Evolutionary conservation across 352 stramenopile species (phyloP).

Genomic region (Detonula confervacea): DNA sequence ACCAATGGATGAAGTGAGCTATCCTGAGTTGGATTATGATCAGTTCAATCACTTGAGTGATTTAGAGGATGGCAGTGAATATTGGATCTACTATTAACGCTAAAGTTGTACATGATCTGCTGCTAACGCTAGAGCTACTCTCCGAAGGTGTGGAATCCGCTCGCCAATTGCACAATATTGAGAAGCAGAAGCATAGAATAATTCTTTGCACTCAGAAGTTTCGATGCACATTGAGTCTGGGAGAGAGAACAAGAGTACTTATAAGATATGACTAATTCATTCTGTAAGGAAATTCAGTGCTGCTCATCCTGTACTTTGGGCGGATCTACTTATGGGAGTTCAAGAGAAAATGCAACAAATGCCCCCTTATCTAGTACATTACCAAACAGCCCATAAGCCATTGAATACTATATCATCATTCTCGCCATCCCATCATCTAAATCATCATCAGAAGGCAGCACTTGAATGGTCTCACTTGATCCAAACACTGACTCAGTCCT

Average conservation of each 20-base stretch:
- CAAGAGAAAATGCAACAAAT: too few species aligned
- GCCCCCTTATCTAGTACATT: background rate
- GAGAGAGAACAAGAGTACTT: too few species aligned
- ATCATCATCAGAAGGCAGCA: constrained; percentile 2
- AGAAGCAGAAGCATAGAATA: constrained; percentile 1
- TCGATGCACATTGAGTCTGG: too few species aligned
- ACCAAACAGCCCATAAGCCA: background rate
- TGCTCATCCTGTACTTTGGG: too few species aligned
- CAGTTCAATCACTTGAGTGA: too few species aligned
- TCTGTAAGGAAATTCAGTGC: too few species aligned
- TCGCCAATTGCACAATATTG: constrained; percentile 13
- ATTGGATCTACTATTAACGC: background rate
- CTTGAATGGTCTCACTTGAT: constrained; percentile 21
- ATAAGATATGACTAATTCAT: too few species aligned
- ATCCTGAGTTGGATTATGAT: too few species aligned
- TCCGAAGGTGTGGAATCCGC: constrained; percentile 9
- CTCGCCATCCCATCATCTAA: constrained; percentile 12
- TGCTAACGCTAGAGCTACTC: background rate
- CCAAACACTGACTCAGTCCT: constrained; percentile 2
- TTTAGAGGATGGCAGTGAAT: background rate
- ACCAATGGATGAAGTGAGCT: too few species aligned
- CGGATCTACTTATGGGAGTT: too few species aligned
- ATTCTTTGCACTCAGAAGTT: too few species aligned
- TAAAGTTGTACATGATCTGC: background rate
- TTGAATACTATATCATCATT: constrained; percentile 19